Base-by-base conservation (phyloP, 108 stramenopile species). In the Craspedostauros australis region DNA sequence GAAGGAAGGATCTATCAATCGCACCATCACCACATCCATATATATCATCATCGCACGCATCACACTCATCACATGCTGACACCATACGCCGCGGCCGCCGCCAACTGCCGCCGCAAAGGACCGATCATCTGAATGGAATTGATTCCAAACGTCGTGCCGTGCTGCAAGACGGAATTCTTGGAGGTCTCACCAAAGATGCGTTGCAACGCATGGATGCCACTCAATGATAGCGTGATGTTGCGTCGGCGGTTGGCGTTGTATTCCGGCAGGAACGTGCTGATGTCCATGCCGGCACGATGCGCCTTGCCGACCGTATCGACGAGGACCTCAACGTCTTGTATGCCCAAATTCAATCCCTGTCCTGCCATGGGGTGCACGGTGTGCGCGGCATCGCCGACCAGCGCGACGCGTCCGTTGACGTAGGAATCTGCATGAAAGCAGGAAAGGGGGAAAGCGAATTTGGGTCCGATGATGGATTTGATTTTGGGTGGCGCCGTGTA, bases 301-400 rank as follows among this genome's bases (percentile, higher is more conserved):
- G 82, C 76, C 55, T 86, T 73, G 39, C 75, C 68, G 6, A 93
- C 41, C 19, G 53, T 51, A 1, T 46, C 36, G 1, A 76, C 55
- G 39, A 97, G 72, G 3, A 43, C 55, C 7, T 71, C 56, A 4
- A 85, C 93, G 66, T 96, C 96, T 23, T 70, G 86, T 43, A 98
- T 58, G 31, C 96, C 96, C 14, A 98, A 71, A 76, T 98, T 98
- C 40, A 98, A 77, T 0, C 95, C 95, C 59, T 98, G 97, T 23
- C 97, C 96, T 4, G 97, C 97, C 91, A 96, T 93, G 12, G 95
- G 97, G 76, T 98, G 97, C 18, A 97, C 77, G 0, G 93, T 91
- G 74, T 97, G 96, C 4, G 96, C 96, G 0, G 96, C 94, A 75
- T 97, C 96, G 25, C 96, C 95, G 2, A 94, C 76, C 41, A 97